Evolutionary conservation across 768 basidiomycete genomes (phyloP).

Genomic region (Lentinus tigrinus): DNA sequence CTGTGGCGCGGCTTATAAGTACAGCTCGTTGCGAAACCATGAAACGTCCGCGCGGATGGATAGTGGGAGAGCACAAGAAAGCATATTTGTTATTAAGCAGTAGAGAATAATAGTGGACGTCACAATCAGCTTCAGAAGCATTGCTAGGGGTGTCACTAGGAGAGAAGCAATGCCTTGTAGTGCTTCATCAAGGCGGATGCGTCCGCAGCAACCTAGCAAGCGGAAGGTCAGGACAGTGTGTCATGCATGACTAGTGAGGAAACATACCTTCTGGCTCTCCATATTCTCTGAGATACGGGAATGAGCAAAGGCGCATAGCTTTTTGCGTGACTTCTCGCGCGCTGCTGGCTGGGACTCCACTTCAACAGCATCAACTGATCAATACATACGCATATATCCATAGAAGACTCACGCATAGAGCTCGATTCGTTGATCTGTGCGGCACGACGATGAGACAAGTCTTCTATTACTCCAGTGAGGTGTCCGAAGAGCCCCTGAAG

Average conservation of each 20-base stretch:
- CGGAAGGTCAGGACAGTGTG: background rate
- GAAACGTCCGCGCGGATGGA: no score
- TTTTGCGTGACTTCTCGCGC: conserved; percentile 34
- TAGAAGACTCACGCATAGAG: conserved; percentile 30
- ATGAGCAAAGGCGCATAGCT: conserved; percentile 34
- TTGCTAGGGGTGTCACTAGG: conserved; percentile 11
- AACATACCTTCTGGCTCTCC: conserved; percentile 37
- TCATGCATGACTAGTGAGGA: background rate
- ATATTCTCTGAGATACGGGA: conserved; percentile 35
- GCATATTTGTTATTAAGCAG: no score
- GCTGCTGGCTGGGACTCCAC: conserved; percentile 32
- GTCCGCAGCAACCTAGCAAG: conserved; percentile 35
- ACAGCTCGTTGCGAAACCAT: no score
- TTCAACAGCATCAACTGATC: conserved; percentile 6
- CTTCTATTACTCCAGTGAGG: conserved; percentile 25
- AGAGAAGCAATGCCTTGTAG: conserved; percentile 37
- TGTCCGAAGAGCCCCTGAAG: conserved; percentile 14
- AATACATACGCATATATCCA: background rate
- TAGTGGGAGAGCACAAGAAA: no score
- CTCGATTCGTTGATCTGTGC: conserved; percentile 32
- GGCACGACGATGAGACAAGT: conserved; percentile 32
- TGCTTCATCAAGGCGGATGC: conserved; percentile 40
- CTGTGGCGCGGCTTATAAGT: no score
- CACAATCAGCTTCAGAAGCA: background rate
- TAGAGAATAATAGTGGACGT: no score